Percentiles rank a stretch among this genome's conserved stretches.
Conservation (phyloP, 2,329 filamentous ascomycete species). For the Reticulascus tulasneorum region DNA sequence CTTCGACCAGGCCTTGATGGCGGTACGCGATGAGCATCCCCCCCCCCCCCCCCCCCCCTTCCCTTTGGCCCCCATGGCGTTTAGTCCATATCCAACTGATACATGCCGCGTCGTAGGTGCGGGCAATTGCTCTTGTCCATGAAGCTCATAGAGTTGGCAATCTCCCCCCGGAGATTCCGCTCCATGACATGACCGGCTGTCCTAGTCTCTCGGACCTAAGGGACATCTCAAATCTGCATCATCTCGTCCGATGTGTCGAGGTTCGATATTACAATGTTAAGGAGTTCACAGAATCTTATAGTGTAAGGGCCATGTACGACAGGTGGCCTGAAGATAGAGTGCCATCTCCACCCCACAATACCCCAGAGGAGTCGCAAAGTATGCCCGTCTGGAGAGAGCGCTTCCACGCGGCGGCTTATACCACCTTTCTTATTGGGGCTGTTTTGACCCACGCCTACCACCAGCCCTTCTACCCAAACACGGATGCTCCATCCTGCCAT, state of each 20-base stretch:
- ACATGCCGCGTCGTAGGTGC: too few relatives aligned
- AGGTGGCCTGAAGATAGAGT: neutral
- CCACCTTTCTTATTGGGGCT: neutral
- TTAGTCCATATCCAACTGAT: too few relatives aligned
- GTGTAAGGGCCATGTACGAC: neutral
- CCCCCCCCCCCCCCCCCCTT: too few relatives aligned
- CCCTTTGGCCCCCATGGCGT: too few relatives aligned
- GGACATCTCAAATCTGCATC: neutral
- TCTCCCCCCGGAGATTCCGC: neutral
- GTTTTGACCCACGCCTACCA: neutral
- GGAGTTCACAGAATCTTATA: neutral
- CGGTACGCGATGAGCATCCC: neutral
- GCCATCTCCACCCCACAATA: neutral
- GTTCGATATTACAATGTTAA: neutral
- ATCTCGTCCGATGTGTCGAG: neutral
- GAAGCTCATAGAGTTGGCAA: neutral
- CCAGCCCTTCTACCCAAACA: neutral
- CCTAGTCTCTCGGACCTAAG: neutral
- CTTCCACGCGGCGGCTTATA: neutral
- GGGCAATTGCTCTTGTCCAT: neutral
- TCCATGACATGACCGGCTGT: neutral
- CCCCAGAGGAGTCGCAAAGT: neutral
- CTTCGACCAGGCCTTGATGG: neutral
- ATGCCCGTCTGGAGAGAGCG: neutral
- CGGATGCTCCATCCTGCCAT: neutral